Percentiles rank a stretch among this genome's conserved stretches.
Conservation (phyloP, 495 filamentous ascomycete genomes). For the Pyrenopolyporus hunteri region DNA sequence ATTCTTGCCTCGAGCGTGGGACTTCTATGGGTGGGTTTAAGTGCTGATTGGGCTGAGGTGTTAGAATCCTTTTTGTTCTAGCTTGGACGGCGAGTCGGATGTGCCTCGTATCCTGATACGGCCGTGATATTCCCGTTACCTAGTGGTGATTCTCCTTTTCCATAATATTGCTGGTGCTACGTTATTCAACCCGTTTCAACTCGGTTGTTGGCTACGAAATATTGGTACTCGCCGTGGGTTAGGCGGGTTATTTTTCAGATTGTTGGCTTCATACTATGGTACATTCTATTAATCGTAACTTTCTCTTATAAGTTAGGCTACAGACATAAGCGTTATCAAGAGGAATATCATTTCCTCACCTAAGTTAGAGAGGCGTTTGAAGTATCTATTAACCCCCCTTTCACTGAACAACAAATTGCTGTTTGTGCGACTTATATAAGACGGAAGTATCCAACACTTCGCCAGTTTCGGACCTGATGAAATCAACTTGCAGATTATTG, state of each 20-base stretch:
- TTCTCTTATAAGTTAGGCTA: too few species aligned
- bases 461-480: conserved; percentile 56
- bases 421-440: conserved; percentile 58
- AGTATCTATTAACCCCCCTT: too few species aligned
- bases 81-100: neutral
- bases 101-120: neutral
- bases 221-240: neutral
- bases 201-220: neutral
- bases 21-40: too few species aligned
- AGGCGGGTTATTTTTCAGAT: too few species aligned
- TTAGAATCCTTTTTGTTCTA: neutral
- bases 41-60: too few species aligned
- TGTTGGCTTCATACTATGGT: too few species aligned
- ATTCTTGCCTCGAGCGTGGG: too few species aligned
- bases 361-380: too few species aligned
- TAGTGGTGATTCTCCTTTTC: neutral
- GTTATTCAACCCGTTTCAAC: neutral
- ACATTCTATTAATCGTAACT: too few species aligned
- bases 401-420: conserved; percentile 58
- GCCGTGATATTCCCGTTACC: neutral
- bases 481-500: conserved; percentile 44
- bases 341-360: too few species aligned
- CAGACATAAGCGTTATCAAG: too few species aligned
- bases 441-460: conserved; percentile 57
- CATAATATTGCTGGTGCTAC: neutral